phyloP scores from a whole-genome alignment of 164 flowering plant species.

The Umbellularia californica region DNA sequence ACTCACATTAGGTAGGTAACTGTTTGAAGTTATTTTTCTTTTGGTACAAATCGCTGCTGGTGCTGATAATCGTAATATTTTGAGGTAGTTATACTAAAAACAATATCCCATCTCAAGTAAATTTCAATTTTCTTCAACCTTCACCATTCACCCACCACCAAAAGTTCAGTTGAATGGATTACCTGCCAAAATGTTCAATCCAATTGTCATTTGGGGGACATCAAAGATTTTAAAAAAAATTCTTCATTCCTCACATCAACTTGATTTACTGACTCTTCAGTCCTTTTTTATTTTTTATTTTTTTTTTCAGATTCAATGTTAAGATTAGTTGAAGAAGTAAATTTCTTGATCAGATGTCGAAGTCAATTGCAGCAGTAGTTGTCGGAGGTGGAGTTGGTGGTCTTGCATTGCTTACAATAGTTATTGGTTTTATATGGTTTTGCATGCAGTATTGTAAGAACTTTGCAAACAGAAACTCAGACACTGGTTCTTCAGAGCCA shows the following conservation, averaged over 20 bases:
- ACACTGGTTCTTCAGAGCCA: slow-evolving; percentile 73
- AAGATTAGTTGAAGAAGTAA: slow-evolving; percentile 17
- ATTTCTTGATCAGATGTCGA: slow-evolving; percentile 31
- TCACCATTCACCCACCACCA: no score
- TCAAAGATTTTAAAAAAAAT: no score
- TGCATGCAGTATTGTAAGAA: slow-evolving; percentile 30
- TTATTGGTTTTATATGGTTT: slow-evolving; percentile 36
- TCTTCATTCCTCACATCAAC: not conserved
- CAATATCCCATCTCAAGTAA: no score
- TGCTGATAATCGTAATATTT: no score
- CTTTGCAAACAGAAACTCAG: slow-evolving; percentile 44
- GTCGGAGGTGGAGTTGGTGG: slow-evolving; percentile 45
- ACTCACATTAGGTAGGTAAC: not conserved
- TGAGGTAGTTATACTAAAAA: no score
- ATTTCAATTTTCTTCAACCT: no score
- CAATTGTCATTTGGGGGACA: not conserved
- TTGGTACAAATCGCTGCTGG: no score
- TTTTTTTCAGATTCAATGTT: slow-evolving; percentile 35
- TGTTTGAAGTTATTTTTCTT: no score
- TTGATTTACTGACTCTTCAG: not conserved
- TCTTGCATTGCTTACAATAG: slow-evolving; percentile 26
- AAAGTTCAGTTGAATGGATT: not conserved
- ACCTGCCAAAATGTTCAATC: not conserved
- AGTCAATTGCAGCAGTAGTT: slow-evolving; percentile 29
- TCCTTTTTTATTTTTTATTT: not conserved